These are phyloP conservation scores for Artemisia annua DNA, from an alignment of 129 eudicot genomes.

Conservation along the genomic window DNA sequence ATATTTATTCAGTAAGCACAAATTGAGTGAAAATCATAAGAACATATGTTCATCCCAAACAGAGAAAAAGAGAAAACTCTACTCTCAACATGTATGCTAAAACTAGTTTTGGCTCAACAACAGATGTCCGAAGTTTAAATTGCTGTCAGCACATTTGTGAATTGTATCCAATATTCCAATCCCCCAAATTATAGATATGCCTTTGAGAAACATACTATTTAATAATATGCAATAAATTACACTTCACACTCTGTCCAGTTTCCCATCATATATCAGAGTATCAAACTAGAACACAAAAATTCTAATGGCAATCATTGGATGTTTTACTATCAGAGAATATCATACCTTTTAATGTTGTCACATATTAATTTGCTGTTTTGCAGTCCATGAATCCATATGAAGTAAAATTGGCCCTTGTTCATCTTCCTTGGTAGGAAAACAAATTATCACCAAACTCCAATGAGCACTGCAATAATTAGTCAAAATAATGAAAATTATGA, in stretches of 20 bases:
- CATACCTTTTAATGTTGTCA: slow-evolving; percentile 66
- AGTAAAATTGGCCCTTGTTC: slow-evolving; percentile 81
- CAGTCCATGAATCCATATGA: slow-evolving; percentile 84
- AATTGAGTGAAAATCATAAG: neutral
- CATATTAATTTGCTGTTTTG: slow-evolving; percentile 58
- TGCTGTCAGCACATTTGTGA: no score
- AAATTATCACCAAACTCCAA: slow-evolving; percentile 95
- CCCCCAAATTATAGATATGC: neutral
- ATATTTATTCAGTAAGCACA: slow-evolving; percentile 3
- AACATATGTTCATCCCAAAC: slow-evolving; percentile 3
- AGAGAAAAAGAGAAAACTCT: no score
- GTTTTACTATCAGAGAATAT: slow-evolving; percentile 3
- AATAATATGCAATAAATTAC: no score
- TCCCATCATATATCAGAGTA: no score
- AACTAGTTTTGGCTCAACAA: slow-evolving; percentile 5
- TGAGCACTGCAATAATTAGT: slow-evolving; percentile 54
- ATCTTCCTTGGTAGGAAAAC: slow-evolving; percentile 78
- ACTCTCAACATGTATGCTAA: neutral
- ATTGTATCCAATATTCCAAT: neutral
- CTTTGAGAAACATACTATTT: neutral
- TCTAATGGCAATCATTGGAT: slow-evolving; percentile 11
- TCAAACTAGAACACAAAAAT: neutral
- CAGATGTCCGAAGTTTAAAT: no score
- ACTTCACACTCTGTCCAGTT: no score
- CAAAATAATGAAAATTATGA: neutral